Evolutionary conservation across 2,329 filamentous ascomycete species (phyloP), one percentile per base, ranked within the genome.

Genomic region (Xylariaceae sp.): DNA sequence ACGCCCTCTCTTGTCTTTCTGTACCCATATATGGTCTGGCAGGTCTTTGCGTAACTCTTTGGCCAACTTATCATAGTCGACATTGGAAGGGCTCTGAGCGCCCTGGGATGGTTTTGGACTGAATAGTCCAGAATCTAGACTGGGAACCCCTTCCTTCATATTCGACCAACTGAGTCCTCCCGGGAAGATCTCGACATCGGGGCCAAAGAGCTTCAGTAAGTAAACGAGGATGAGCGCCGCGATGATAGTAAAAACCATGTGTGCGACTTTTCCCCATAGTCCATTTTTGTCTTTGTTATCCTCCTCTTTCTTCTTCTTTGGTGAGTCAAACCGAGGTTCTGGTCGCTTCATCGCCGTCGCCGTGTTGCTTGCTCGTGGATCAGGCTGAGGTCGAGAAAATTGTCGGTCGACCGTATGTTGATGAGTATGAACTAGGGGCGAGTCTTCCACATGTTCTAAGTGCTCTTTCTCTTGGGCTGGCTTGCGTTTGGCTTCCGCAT

Each of bases 1-100:
- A 10, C 77, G 74, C 13, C 84, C 85, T 31, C 79, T 67, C 33
- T 71, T 67, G 51, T 78, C 71, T 7, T 75, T 73, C 13, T 77
- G 73, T 57, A 87, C 76, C 53, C 80, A 77, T 5, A 89, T 71
- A 10, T 78, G 60, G 12, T 77, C 73, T 0, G 87, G 86, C 3
- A 89, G 67, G 4, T 79, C 68, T 0, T 69, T 60, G 43, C 78
- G 64, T 2, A 87, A 63, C 4, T 60, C 57, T 5, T 60, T 46
- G 28, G 71, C 47, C 2, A 67, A 51, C 33, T 73, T 73, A 13
- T 54, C 34, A 13, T 38, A 40, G 31, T 48, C 31, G 14, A 55
- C 39, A 6, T 16, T 42, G 11, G 17, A 31, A 31, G 6, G 5
- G 38, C 14, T 18, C 22, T 28, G 22, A 12, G 6, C 28, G 18